These are phyloP conservation scores for Phascolomyces articulosus DNA, from an alignment of 371 early-diverging fungal genomes.

Conservation along the genomic window DNA sequence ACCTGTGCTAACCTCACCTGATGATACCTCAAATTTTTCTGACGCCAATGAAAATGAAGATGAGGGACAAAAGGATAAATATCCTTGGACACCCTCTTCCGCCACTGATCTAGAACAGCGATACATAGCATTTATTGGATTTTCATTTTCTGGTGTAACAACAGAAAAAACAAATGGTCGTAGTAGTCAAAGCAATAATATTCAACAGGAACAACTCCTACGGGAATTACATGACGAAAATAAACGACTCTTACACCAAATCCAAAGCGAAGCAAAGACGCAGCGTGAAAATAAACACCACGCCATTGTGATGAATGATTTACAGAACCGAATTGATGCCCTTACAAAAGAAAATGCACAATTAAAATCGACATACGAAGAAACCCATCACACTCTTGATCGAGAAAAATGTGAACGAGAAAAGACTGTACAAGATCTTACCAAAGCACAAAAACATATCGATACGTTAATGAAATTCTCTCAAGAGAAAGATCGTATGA, in stretches of 20 bases:
- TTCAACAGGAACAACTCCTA: not conserved
- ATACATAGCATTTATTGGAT: conserved; percentile 87
- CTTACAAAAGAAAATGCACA: not conserved
- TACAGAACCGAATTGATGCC: not conserved
- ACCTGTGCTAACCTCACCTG: conserved; percentile 78
- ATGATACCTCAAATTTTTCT: conserved; percentile 87
- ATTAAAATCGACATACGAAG: not conserved
- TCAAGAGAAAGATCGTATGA: not conserved
- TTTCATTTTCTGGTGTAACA: conserved; percentile 58
- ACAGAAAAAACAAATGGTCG: no score
- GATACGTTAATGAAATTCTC: not conserved
- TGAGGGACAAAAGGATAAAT: conserved; percentile 31
- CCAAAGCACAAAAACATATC: not conserved
- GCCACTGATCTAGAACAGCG: conserved; percentile 41
- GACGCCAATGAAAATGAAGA: conserved; percentile 63
- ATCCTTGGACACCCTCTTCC: conserved; percentile 28
- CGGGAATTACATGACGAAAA: not conserved
- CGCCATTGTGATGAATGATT: not conserved
- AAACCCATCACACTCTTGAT: not conserved
- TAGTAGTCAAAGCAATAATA: not conserved
- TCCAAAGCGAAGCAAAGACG: not conserved
- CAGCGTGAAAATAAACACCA: not conserved
- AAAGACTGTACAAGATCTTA: not conserved
- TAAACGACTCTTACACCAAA: not conserved
- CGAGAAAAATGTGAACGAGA: not conserved